Base-by-base conservation (phyloP, 208 protist species). In the Balamuthia mandrillaris region DNA sequence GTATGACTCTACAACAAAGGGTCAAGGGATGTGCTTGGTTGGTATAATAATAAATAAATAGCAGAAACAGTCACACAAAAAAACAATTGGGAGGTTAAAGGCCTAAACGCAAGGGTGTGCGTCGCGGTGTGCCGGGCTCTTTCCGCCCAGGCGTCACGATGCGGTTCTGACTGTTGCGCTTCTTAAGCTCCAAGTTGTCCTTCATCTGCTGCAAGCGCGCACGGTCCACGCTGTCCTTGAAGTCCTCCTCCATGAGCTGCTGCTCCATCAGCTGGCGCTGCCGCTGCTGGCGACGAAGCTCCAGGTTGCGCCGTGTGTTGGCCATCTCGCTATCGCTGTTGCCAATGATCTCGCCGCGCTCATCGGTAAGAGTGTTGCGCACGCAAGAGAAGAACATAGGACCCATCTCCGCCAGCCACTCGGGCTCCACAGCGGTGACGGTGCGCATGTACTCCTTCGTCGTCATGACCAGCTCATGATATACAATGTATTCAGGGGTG, bases 381-480 rank as follows among this genome's bases (percentile, higher is more conserved):
- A 60, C 56, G 68, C 49, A 10, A 21, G 70, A 88, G 86, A 94
- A 97, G 88, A 97, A 96, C 90, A 94, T 93, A 21, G 94, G 94
- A 27, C 94, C 96, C 2, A 97, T 54, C 81, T 97, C 93, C 4
- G 96, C 94, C 4, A 99, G 88, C 98, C 98, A 99, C 33, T 95
- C 85, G 18, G 95, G 94, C 66, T 99, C 98, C 51, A 99, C 96
- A 5, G 94, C 94, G 1, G 97, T 99, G 14, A 98, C 97, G 74
- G 91, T 52, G 70, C 92, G 91, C 88, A 99, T 96, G 90, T 99
- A 99, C 91, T 99, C 97, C 88, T 97, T 98, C 9, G 92, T 93
- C 14, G 97, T 98, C 66, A 97, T 90, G 0, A 99, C 91, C 0
- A 99, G 93, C 85, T 99, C 98, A 78, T 99, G 96, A 92, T 99